Evolutionary conservation across 352 stramenopile genomes (phyloP).

Genomic region (Pythium phragmitis): DNA sequence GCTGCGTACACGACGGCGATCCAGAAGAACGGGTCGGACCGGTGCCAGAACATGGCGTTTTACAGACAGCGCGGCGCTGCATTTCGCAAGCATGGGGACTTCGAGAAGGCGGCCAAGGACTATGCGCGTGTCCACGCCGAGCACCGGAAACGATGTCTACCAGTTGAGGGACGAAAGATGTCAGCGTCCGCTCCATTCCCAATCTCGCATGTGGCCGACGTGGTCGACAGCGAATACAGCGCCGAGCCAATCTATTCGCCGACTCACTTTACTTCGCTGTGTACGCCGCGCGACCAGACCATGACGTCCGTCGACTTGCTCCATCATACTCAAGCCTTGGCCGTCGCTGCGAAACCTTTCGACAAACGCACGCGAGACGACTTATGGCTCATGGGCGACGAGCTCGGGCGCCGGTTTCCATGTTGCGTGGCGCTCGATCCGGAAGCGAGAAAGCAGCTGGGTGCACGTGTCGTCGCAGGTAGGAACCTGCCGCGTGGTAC

Average conservation of each 20-base stretch:
- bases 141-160: constrained; percentile 1
- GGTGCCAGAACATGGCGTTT: constrained; percentile 30
- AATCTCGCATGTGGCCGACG: not conserved
- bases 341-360: constrained; percentile 21
- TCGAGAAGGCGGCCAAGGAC: constrained; percentile 60
- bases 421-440: constrained; percentile 40
- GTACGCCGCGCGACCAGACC: not conserved
- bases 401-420: constrained; percentile 41
- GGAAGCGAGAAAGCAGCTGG: constrained; percentile 38
- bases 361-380: constrained; percentile 36
- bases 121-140: constrained; percentile 31
- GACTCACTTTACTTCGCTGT: constrained; percentile 10
- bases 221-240: constrained; percentile 4
- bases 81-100: constrained; percentile 56
- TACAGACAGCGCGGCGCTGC: constrained; percentile 53
- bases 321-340: constrained; percentile 28
- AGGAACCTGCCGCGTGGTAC: constrained; percentile 21
- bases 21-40: constrained; percentile 22
- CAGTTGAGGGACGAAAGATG: not conserved
- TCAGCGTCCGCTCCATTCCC: not conserved
- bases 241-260: constrained; percentile 13
- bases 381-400: constrained; percentile 41
- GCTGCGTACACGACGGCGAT: constrained; percentile 47
- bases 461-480: constrained; percentile 30
- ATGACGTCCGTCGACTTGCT: constrained; percentile 14